Base-by-base conservation (phyloP, 2,329 filamentous ascomycete species). In the Dactylellina haptotyla region DNA sequence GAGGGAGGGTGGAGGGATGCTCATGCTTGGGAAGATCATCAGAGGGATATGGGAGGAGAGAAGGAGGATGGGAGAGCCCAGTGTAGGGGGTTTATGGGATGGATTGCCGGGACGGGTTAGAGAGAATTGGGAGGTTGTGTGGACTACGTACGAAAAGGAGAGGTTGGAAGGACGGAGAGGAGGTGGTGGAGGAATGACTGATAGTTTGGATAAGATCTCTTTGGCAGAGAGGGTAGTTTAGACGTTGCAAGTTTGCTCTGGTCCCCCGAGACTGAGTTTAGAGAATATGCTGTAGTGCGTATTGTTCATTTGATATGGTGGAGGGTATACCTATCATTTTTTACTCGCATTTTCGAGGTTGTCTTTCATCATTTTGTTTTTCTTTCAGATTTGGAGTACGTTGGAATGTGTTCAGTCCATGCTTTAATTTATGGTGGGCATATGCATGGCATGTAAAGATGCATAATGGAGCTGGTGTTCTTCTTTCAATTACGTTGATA, bases 41-140 rank as follows among this genome's bases (percentile, higher is more conserved):
- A 78, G 77, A 76, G 85, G 86, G 23, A 83, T 83, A 46, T 86
- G 87, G 41, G 84, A 83, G 32, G 83, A 81, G 9, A 86, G 87
- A 75, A 88, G 87, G 62, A 86, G 84, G 65, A 87, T 87, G 67
- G 89, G 82, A 48, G 81, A 82, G 77, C 67, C 67, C 1, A 28
- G 37, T 2, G 67, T 72, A 26, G 67, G 51, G 9, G 59, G 39
- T 5, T 28, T 72, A 16, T 72, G 67, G 67, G 53, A 65, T 3
- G 67, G 67, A 3, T 26, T 72, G 16, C 67, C 67, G 4, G 62
- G 43, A 20, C 41, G 67, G 45, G 56, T 72, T 20, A 64, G 18
- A 26, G 25, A 46, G 46, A 63, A 58, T 48, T 72, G 58, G 67
- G 67, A 72, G 41, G 30, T 18, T 4, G 67, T 61, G 5, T 53